Base-by-base conservation (phyloP, 2,329 filamentous ascomycete species). In the Botryotinia calthae region DNA sequence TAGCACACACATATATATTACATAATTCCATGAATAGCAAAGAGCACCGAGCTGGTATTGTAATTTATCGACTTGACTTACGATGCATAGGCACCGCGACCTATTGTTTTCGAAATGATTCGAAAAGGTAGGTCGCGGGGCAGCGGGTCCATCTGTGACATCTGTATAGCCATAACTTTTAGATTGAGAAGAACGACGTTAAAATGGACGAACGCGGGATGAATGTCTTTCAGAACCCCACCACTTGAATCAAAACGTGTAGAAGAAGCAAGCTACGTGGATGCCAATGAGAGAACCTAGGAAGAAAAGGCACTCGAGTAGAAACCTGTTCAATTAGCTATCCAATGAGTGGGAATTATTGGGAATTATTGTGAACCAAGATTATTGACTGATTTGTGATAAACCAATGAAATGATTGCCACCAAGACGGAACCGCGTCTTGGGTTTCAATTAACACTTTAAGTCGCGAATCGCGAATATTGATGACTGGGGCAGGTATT, bases 21-120 rank as follows among this genome's bases (percentile, higher is more conserved):
- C 25, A 28, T 40, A 5, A n/a, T 34, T 54, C 25, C 25, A 10
- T 40, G 18, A 56, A 42, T 59, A 31, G 31, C 42, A 67, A 37
- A 42, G 54, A 20, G 16, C 2, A 4, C 16, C 9, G 25, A 7
- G 51, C 51, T 56, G 51, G n/a, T 2, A 37, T 74, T 69, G 70
- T 67, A 14, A 9, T 34, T 40, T 51, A 25, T 37, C 71, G 51
- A 81, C 87, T 83, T 84, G 51, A 81, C 87, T 83, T 84, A 98
- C 95, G 94, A 98, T 81, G 96, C 96, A 87, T 99, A 99, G 78
- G 96, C 96, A 78, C 96, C 96, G 81, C 94, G 92, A 72, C 96
- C 96, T 79, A 99, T 97, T 22, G 96, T 99, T 82, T 96, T 96
- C 74, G 96, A 98, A 79, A 99, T 88, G 80, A 99, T 91, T 76